These are phyloP conservation scores for Evernia prunastri DNA, from an alignment of 495 filamentous ascomycete species.

Conservation along the genomic window DNA sequence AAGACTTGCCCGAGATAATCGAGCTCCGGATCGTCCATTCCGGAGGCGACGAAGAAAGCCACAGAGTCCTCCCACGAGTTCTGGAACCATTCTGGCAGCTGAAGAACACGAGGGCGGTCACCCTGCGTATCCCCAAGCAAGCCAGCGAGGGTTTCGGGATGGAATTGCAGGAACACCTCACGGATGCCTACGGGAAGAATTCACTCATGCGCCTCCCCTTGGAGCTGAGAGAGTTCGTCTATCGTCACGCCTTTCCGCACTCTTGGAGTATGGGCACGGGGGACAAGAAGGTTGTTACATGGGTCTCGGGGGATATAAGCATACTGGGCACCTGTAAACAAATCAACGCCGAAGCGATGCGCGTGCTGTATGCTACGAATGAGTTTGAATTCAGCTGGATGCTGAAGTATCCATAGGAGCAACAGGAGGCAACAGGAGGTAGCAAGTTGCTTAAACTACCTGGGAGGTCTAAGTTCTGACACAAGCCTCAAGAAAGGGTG, in stretches of 20 bases:
- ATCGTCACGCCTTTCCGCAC: slow-evolving; percentile 14
- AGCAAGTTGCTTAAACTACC: neutral
- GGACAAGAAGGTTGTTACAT: neutral
- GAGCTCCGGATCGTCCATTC: slow-evolving; percentile 19
- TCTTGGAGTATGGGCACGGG: neutral
- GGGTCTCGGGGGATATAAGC: neutral
- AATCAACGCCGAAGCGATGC: neutral
- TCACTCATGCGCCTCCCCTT: slow-evolving; percentile 22
- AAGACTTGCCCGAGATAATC: slow-evolving; percentile 15
- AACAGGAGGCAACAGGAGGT: neutral
- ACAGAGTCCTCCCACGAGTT: neutral
- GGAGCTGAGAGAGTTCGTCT: slow-evolving; percentile 25
- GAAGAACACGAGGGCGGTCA: neutral
- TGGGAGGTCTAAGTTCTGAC: neutral
- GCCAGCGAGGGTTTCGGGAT: neutral
- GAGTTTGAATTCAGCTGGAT: slow-evolving; percentile 2
- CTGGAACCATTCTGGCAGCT: neutral
- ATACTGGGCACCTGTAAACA: neutral
- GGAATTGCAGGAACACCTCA: neutral
- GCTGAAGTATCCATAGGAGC: neutral
- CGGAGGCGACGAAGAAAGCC: neutral
- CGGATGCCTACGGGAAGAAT: slow-evolving; percentile 2
- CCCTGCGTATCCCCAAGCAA: neutral
- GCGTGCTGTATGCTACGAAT: neutral
- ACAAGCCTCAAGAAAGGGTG: too few species aligned